Evolutionary conservation across 208 protist genomes (phyloP).

Genomic region (Trypanosoma brucei): DNA sequence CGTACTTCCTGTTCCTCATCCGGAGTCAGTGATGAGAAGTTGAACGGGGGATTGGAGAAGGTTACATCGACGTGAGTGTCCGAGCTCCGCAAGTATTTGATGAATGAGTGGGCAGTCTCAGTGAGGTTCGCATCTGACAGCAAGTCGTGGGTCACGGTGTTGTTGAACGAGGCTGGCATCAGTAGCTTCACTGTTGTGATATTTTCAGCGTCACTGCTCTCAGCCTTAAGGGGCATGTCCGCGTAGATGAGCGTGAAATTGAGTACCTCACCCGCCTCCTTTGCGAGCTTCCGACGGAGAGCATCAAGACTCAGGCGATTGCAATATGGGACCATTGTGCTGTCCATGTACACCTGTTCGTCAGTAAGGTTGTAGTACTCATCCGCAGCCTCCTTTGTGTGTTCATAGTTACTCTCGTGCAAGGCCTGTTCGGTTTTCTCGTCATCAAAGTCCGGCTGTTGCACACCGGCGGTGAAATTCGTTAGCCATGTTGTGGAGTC

Average conservation of each 20-base stretch:
- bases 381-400: constrained; percentile 20
- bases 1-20: constrained; percentile 38
- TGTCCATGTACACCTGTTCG: constrained; percentile 40
- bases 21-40: constrained; percentile 23
- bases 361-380: constrained; percentile 63
- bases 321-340: constrained; percentile 49
- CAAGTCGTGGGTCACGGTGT: constrained; percentile 31
- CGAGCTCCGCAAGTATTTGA: constrained; percentile 15
- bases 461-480: constrained; percentile 33
- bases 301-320: constrained; percentile 31
- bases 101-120: constrained; percentile 7
- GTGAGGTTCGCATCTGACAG: constrained; percentile 21
- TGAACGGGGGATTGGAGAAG: constrained; percentile 25
- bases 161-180: constrained; percentile 49
- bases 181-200: constrained; percentile 63
- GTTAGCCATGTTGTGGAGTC: constrained; percentile 33
- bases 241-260: constrained; percentile 60
- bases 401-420: constrained; percentile 11
- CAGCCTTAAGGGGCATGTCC: constrained; percentile 13
- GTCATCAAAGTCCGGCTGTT: constrained; percentile 39
- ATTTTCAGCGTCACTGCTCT: constrained; percentile 29
- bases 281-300: constrained; percentile 29
- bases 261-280: constrained; percentile 23
- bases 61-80: constrained; percentile 19
- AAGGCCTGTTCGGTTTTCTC: constrained; percentile 19